Conservation (phyloP, 2,329 filamentous ascomycete species). For the Bipolaris bicolor region DNA sequence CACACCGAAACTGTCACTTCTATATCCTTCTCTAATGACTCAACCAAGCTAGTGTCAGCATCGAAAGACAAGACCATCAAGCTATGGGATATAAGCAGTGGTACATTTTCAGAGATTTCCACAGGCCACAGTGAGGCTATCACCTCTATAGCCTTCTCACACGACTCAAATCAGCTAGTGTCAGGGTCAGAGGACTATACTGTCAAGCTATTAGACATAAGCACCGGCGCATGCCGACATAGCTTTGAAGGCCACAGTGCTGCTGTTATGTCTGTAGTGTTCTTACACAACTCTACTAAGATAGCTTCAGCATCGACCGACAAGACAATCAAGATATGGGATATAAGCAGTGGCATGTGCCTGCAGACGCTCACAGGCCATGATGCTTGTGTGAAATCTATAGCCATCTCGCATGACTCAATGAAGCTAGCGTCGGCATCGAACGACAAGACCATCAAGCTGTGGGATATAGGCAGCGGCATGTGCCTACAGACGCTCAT, state of each 20-base stretch:
- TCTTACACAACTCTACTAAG: neutral
- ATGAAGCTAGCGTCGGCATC: no score
- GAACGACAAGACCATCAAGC: no score
- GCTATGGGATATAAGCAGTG: neutral
- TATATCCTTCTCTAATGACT: neutral
- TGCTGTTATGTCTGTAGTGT: neutral
- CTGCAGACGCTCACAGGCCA: no score
- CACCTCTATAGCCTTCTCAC: slow-evolving; percentile 29
- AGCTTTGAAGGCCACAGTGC: slow-evolving; percentile 11
- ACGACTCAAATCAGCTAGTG: slow-evolving; percentile 21
- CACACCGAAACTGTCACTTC: neutral
- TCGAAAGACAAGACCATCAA: neutral
- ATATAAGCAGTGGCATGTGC: no score
- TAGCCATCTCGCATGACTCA: no score
- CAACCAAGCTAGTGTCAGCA: neutral
- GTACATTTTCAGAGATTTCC: neutral
- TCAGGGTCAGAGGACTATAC: neutral
- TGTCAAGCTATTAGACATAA: slow-evolving; percentile 26
- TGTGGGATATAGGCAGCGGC: no score
- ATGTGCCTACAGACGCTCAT: no score
- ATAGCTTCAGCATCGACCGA: no score
- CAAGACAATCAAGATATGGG: no score
- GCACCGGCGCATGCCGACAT: slow-evolving; percentile 20
- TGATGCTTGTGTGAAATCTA: no score
- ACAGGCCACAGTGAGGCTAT: neutral